Evolutionary conservation across 768 basidiomycete species (phyloP).

Genomic region (Mycena capillaripes): DNA sequence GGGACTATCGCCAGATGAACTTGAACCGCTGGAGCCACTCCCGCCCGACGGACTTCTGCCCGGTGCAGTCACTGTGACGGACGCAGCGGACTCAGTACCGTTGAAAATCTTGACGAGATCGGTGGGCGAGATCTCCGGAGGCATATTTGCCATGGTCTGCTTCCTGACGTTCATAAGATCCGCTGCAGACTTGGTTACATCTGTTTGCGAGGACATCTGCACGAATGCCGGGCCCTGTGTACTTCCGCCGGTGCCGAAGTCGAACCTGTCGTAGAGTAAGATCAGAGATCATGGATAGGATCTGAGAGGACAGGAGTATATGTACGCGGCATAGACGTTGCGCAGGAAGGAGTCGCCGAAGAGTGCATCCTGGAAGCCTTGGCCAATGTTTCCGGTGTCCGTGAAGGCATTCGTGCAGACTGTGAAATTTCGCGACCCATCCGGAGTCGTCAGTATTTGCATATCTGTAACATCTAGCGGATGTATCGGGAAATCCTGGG

Average conservation of each 20-base stretch:
- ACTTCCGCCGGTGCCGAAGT: conserved; percentile 8
- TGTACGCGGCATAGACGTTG: conserved; percentile 2
- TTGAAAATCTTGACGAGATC: conserved; percentile 12
- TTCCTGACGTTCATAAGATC: not conserved
- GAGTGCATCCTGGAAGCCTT: not conserved
- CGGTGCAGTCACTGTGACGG: not conserved
- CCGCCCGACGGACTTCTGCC: too few species aligned
- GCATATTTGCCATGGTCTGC: not conserved
- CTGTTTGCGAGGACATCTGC: conserved; percentile 5
- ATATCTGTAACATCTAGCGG: not conserved
- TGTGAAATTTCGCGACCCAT: not conserved
- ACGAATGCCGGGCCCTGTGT: conserved; percentile 9
- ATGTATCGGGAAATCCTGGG: conserved; percentile 4
- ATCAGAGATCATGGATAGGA: not conserved
- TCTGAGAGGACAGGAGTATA: not conserved
- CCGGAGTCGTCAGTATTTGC: not conserved
- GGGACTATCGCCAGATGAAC: too few species aligned
- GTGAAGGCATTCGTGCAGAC: conserved; percentile 5
- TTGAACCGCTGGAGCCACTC: too few species aligned
- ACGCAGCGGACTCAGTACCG: not conserved
- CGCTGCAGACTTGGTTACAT: conserved; percentile 2
- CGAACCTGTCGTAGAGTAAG: not conserved
- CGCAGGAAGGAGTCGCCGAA: conserved; percentile 16
- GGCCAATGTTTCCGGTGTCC: not conserved
- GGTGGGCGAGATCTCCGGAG: conserved; percentile 1